Evolutionary conservation across 2,329 filamentous ascomycete species (phyloP).

Genomic region (Bipolaris victoriae): DNA sequence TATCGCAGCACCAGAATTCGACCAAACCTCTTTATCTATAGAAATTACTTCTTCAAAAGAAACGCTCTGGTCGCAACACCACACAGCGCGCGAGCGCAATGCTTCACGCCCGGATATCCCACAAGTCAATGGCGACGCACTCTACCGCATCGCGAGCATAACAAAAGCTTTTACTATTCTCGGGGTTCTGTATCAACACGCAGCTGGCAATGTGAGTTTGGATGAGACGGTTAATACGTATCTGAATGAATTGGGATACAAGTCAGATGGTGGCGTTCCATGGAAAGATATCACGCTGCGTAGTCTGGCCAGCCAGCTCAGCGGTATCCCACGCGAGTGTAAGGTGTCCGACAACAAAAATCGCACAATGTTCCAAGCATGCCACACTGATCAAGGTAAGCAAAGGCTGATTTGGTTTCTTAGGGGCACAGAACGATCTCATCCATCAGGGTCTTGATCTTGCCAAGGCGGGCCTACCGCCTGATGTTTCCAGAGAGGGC

Average conservation of each 20-base stretch:
- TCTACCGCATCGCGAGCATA: slow-evolving; percentile 51
- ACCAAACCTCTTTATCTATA: slow-evolving; percentile 49
- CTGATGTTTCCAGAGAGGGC: slow-evolving; percentile 33
- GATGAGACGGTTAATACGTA: slow-evolving; percentile 45
- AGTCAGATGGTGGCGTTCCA: slow-evolving; percentile 39
- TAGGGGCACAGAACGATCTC: slow-evolving; percentile 40
- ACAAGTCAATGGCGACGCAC: slow-evolving; percentile 47
- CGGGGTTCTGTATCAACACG: slow-evolving; percentile 42
- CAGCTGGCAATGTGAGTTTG: slow-evolving; percentile 43
- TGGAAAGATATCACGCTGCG: slow-evolving; percentile 54
- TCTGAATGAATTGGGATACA: slow-evolving; percentile 37
- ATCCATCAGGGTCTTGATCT: slow-evolving; percentile 27
- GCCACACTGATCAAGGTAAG: slow-evolving; percentile 18
- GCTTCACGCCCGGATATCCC: slow-evolving; percentile 45
- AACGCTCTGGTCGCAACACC: slow-evolving; percentile 48
- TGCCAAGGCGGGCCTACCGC: slow-evolving; percentile 43
- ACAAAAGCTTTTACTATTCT: slow-evolving; percentile 46
- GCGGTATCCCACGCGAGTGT: slow-evolving; percentile 52
- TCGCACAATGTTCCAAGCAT: not conserved
- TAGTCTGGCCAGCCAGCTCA: slow-evolving; percentile 51
- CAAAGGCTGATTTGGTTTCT: slow-evolving; percentile 22
- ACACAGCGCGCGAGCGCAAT: slow-evolving; percentile 49
- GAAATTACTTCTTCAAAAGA: slow-evolving; percentile 49
- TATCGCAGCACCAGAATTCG: slow-evolving; percentile 38
- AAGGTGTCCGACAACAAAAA: slow-evolving; percentile 8